These are phyloP conservation scores for Neofusicoccum laricinum DNA, from an alignment of 2,329 filamentous ascomycete genomes.

Conservation along the genomic window DNA sequence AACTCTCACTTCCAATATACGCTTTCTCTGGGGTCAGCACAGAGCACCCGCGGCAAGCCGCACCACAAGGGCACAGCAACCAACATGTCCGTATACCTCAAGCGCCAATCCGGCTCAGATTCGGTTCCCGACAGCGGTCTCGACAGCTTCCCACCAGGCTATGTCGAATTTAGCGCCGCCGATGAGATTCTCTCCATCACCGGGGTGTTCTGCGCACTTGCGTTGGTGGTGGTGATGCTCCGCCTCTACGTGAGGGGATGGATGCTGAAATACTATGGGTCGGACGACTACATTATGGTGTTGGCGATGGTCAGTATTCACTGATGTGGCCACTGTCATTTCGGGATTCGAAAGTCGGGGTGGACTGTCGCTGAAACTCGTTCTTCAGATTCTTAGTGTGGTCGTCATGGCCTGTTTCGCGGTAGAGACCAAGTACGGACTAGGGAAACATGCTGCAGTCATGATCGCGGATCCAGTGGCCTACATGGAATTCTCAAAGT, in stretches of 20 bases:
- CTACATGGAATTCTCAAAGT: constrained; percentile 37
- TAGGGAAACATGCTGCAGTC: constrained; percentile 46
- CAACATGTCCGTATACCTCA: constrained; percentile 6
- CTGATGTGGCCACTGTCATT: background rate
- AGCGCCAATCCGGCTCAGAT: background rate
- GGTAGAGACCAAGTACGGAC: constrained; percentile 43
- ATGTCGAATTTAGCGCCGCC: constrained; percentile 37
- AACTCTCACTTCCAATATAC: background rate
- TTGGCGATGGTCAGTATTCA: constrained; percentile 37
- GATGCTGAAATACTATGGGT: constrained; percentile 48
- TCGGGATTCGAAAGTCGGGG: no score
- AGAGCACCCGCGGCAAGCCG: background rate
- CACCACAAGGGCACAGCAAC: background rate
- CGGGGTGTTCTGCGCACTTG: constrained; percentile 36
- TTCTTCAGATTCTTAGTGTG: background rate
- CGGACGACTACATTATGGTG: constrained; percentile 50
- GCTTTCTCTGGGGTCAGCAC: background rate
- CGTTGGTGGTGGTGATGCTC: constrained; percentile 39
- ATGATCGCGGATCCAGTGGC: constrained; percentile 30
- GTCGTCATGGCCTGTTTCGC: constrained; percentile 42
- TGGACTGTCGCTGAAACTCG: background rate
- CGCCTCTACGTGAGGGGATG: constrained; percentile 47
- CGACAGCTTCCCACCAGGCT: constrained; percentile 24
- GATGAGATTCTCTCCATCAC: constrained; percentile 42
- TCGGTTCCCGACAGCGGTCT: background rate